Percentiles rank a stretch among this genome's conserved stretches.
These are phyloP conservation scores for Epichloe gansuensis DNA, from an alignment of 2,329 filamentous ascomycete genomes.

Conservation along the genomic window DNA sequence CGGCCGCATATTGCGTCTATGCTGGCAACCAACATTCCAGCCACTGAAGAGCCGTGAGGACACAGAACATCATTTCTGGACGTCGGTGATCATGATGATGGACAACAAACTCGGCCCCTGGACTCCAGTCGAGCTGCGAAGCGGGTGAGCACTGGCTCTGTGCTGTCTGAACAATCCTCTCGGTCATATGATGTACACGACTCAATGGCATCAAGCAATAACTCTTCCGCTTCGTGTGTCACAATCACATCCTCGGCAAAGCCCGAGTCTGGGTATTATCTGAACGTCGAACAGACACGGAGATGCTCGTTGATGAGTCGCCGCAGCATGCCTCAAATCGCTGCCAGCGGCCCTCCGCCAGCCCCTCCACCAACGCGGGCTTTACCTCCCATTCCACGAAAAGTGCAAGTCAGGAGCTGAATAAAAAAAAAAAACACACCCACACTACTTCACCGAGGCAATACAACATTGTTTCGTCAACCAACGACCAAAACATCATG, in stretches of 20 bases:
- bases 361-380: slow-evolving; percentile 42
- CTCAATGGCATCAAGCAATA: slow-evolving; percentile 8
- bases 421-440: background rate
- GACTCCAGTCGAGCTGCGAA: slow-evolving; percentile 12
- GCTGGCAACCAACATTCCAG: background rate
- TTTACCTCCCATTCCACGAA: slow-evolving; percentile 38
- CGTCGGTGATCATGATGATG: background rate
- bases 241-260: slow-evolving; percentile 8
- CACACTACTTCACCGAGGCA: no score
- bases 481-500: no score
- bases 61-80: slow-evolving; percentile 6
- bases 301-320: slow-evolving; percentile 20
- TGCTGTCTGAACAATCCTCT: slow-evolving; percentile 14
- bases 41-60: background rate
- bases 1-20: slow-evolving; percentile 4
- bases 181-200: slow-evolving; percentile 10
- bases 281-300: slow-evolving; percentile 11
- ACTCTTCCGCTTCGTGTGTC: slow-evolving; percentile 14
- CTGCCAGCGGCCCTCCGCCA: slow-evolving; percentile 35
- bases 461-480: no score
- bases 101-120: slow-evolving; percentile 2
- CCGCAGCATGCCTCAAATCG: slow-evolving; percentile 38
- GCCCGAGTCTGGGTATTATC: slow-evolving; percentile 2
- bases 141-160: slow-evolving; percentile 17
- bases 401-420: slow-evolving; percentile 5